These are phyloP conservation scores for Byssoonygena ceratinophila DNA, from an alignment of 2,329 filamentous ascomycete species.

Conservation along the genomic window DNA sequence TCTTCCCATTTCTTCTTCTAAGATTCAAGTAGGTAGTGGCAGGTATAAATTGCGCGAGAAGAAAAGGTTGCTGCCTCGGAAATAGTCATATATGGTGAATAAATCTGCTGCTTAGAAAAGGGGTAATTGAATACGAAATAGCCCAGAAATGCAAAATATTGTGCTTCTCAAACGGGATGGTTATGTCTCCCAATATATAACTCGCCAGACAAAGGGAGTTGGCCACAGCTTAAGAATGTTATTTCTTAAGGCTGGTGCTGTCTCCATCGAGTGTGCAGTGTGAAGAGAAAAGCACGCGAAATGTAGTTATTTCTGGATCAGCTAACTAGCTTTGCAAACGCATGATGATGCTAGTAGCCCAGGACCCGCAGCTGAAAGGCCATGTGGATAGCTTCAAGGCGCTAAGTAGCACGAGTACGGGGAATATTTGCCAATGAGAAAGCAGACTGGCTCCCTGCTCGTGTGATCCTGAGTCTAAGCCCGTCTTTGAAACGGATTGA, in stretches of 20 bases:
- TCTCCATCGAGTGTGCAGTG: not conserved
- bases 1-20: not conserved
- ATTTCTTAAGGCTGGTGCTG: not conserved
- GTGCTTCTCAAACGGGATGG: not conserved
- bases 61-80: not conserved
- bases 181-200: not conserved
- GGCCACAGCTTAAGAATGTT: not conserved
- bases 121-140: not conserved
- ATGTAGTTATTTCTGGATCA: too few species aligned
- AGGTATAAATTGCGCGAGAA: not conserved
- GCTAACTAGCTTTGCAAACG: too few species aligned
- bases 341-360: not conserved
- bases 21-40: not conserved
- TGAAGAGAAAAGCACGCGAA: not conserved
- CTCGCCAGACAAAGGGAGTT: not conserved
- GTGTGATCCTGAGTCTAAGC: not conserved
- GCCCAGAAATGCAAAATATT: not conserved
- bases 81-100: too few species aligned
- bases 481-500: too few species aligned
- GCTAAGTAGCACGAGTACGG: not conserved
- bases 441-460: not conserved
- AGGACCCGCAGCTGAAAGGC: not conserved
- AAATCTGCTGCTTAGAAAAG: too few species aligned
- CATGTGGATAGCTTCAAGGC: slow-evolving; percentile 4
- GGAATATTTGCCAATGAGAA: not conserved